Evolutionary conservation across 108 stramenopile genomes (phyloP).

Genomic region (Mediolabrus comicus): DNA sequence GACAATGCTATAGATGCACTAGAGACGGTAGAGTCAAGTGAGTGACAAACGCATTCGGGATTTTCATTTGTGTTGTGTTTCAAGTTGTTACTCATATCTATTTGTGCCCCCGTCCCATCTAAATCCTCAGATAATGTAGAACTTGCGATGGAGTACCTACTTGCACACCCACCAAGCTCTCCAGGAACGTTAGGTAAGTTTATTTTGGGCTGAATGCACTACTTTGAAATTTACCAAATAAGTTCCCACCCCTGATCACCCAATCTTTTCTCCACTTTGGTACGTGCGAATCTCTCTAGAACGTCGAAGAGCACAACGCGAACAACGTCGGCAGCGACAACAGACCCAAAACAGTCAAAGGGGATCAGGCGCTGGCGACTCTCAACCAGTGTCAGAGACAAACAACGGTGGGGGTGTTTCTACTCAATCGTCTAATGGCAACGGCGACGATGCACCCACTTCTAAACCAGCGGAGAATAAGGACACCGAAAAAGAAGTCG

Average conservation of each 20-base stretch:
- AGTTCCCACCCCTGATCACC: too few species aligned
- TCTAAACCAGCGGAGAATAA: constrained; percentile 12
- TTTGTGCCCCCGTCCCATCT: not conserved
- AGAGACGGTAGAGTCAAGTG: not conserved
- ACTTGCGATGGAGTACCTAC: constrained; percentile 90
- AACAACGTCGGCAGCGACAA: constrained; percentile 18
- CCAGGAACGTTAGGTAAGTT: constrained; percentile 26
- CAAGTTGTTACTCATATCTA: not conserved
- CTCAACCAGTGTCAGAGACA: not conserved
- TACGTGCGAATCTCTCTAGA: not conserved
- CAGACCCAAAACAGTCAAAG: not conserved
- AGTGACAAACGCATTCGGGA: too few species aligned
- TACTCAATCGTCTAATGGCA: constrained; percentile 14
- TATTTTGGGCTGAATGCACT: not conserved
- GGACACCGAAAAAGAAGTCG: constrained; percentile 37
- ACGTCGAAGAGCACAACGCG: constrained; percentile 35
- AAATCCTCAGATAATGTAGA: constrained; percentile 46
- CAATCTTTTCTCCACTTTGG: not conserved
- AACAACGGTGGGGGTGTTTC: not conserved
- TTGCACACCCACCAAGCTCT: constrained; percentile 50
- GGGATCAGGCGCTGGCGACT: not conserved
- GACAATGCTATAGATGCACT: constrained; percentile 60
- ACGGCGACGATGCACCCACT: constrained; percentile 17
- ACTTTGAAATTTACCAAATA: too few species aligned
- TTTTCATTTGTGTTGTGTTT: not conserved